phyloP scores from a whole-genome alignment of 2,329 filamentous ascomycete species.

The Ophiobolus disseminans region DNA sequence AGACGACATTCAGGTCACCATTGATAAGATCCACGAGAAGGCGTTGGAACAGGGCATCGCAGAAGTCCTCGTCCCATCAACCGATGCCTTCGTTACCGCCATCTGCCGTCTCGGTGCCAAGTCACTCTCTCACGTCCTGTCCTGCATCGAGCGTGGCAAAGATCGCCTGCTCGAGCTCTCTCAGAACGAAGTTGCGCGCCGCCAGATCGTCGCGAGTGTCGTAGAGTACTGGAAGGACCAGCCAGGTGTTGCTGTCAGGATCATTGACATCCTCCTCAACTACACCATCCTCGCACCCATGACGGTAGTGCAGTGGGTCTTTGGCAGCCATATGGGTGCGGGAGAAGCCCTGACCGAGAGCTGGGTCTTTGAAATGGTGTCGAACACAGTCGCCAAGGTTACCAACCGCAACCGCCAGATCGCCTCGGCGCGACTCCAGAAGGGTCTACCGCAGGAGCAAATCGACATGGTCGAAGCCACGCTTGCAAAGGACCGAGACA shows the following conservation, averaged over 20 bases:
- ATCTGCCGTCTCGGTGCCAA: constrained; percentile 95
- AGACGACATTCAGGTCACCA: constrained; percentile 82
- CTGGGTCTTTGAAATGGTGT: constrained; percentile 88
- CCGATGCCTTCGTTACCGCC: constrained; percentile 90
- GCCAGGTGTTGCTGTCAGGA: constrained; percentile 87
- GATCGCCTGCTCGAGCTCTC: constrained; percentile 83
- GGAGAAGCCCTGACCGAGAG: constrained; percentile 74
- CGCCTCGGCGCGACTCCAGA: constrained; percentile 66
- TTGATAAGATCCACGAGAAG: constrained; percentile 81
- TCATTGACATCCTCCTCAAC: constrained; percentile 96
- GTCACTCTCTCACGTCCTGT: constrained; percentile 92
- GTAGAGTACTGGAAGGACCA: constrained; percentile 94
- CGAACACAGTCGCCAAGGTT: constrained; percentile 88
- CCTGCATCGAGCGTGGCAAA: constrained; percentile 94
- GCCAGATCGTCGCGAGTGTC: constrained; percentile 88
- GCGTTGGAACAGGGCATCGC: constrained; percentile 71
- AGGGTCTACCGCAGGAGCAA: constrained; percentile 63
- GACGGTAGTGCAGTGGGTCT: constrained; percentile 88
- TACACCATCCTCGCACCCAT: constrained; percentile 91
- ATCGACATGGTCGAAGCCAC: constrained; percentile 69
- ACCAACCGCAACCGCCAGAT: constrained; percentile 85
- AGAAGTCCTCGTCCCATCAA: constrained; percentile 84
- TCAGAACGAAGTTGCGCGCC: constrained; percentile 73
- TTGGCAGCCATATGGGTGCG: constrained; percentile 70
- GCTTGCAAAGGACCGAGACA: constrained; percentile 71